Evolutionary conservation across 1,139 yeast species (phyloP).

Genomic region (Scheffersomyces quercinus): DNA sequence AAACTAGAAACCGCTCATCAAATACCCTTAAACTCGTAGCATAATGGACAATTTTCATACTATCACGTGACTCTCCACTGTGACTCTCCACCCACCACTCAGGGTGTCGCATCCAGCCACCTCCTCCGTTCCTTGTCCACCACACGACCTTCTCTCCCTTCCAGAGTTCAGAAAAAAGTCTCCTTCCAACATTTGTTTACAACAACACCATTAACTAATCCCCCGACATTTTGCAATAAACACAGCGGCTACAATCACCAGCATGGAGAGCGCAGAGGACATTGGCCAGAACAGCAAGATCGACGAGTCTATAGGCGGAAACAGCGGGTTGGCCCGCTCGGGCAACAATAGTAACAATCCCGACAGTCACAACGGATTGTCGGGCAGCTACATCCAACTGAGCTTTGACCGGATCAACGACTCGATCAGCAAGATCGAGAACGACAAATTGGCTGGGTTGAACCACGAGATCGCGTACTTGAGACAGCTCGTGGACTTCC

Average conservation of each 20-base stretch:
- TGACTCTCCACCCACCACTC: too few species aligned
- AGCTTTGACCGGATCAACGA: constrained; percentile 16
- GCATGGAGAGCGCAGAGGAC: not conserved
- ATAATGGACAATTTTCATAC: too few species aligned
- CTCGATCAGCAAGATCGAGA: constrained; percentile 14
- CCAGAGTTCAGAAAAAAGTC: not conserved
- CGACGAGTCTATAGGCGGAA: not conserved
- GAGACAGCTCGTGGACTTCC: constrained; percentile 40
- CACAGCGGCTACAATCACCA: not conserved
- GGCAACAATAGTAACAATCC: too few species aligned
- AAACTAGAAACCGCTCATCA: too few species aligned
- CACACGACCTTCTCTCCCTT: not conserved
- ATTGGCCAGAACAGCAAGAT: constrained; percentile 1
- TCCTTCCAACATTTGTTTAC: not conserved
- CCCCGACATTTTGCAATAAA: not conserved
- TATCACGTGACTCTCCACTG: too few species aligned
- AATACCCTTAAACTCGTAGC: too few species aligned
- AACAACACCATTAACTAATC: not conserved
- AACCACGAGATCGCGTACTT: constrained; percentile 37
- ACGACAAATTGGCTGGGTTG: constrained; percentile 13
- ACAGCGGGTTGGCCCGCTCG: too few species aligned
- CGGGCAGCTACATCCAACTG: constrained; percentile 2
- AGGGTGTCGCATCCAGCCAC: too few species aligned
- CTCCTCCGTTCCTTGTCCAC: too few species aligned
- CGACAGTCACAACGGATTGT: too few species aligned